These are phyloP conservation scores for Cladobotryum mycophilum DNA, from an alignment of 2,329 filamentous ascomycete genomes.

Conservation along the genomic window DNA sequence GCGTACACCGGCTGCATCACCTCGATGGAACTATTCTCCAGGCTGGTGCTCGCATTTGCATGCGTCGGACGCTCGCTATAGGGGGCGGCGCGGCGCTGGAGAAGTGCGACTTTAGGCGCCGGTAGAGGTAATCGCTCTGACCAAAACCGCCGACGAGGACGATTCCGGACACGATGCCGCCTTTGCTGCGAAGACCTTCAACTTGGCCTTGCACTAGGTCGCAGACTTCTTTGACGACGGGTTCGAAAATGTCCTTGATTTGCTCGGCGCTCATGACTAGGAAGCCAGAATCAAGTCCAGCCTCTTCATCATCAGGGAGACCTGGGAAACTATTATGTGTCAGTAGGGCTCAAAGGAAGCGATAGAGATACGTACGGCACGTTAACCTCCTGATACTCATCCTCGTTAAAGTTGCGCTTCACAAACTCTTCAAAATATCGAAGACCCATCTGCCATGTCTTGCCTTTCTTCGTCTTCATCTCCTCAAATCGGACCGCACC, in stretches of 20 bases:
- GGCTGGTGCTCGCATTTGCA: conserved; percentile 40
- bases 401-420: conserved; percentile 76
- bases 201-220: conserved; percentile 64
- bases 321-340: conserved; percentile 55
- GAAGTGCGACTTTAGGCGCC: conserved; percentile 64
- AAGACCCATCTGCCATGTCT: conserved; percentile 74
- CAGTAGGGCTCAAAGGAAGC: neutral
- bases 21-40: conserved; percentile 56
- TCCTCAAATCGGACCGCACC: conserved; percentile 62
- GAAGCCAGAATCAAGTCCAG: conserved; percentile 69
- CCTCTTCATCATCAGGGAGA: conserved; percentile 68
- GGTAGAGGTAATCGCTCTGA: conserved; percentile 71
- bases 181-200: conserved; percentile 53
- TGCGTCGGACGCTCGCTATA: conserved; percentile 68
- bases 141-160: conserved; percentile 78
- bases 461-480: conserved; percentile 72
- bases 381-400: conserved; percentile 70
- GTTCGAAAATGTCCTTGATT: conserved; percentile 68
- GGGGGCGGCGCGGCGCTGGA: conserved; percentile 50
- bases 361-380: conserved; percentile 52
- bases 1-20: conserved; percentile 78
- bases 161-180: conserved; percentile 63
- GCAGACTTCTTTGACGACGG: conserved; percentile 64
- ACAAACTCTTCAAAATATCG: conserved; percentile 81
- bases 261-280: conserved; percentile 63